Evolutionary conservation across 345 rosid species (phyloP), one percentile per base, ranked within the genome.

Genomic region (Citrus mangshanensis): DNA sequence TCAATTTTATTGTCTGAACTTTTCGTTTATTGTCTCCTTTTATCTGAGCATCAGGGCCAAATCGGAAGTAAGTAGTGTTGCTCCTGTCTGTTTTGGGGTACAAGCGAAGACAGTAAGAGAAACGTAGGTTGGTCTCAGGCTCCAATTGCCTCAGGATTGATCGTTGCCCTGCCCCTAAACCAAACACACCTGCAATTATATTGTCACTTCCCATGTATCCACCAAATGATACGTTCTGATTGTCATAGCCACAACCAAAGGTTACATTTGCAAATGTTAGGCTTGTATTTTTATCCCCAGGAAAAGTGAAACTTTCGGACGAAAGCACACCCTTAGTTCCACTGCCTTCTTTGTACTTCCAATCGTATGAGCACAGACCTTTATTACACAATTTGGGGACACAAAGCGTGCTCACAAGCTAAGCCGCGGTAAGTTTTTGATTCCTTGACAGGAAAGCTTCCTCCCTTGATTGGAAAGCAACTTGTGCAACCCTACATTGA

Each of bases 401-500:
- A 63, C 70, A 60, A 14, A 40, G 68, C 13, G 49, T 58, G n/a
- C 0, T 68, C 6, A 19, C 49, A 55, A 16, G 56, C 12, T 9
- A 59, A 21, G 0, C 14, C 3, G 8, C 12, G 35, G 54, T 59
- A 78, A 19, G 70, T 16, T 25, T 8, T 38, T 27, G 75, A 70
- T 12, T 5, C 14, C 49, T 42, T 13, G 1, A 0, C 13, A 21
- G 13, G 34, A 13, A 27, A 71, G 24, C 62, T 24, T 18, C 76
- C 76, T 7, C 35, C 51, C 4, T 62, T 46, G 14, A 71, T 21
- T 1, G 8, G 35, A 58, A 78, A 71, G 60, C 81, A 78, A 28
- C 56, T 61, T 19, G 0, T 22, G 66, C 81, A 78, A 5, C 61
- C 71, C 2, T 22, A 40, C 81, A 70, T 32, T 78, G 80, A 27